Base-by-base conservation (phyloP, 768 basidiomycete genomes). In the Baorangia bicolor region DNA sequence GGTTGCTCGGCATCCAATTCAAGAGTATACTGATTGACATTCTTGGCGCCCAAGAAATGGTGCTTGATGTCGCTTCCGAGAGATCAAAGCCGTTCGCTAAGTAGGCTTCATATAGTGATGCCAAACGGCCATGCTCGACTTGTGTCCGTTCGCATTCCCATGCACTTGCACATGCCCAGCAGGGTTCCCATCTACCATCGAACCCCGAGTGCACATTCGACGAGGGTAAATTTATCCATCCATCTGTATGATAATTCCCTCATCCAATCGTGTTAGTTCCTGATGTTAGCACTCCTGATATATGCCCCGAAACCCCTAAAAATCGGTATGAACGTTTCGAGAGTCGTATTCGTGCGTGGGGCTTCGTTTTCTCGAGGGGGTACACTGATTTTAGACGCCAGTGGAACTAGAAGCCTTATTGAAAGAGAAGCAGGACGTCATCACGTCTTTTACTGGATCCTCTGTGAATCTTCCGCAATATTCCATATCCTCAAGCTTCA, bases 141-240 rank as follows among this genome's bases (percentile, higher is more conserved):
- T 90, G 89, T 65, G 75, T 85, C 55, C 82, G 88, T 31, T 90
- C 88, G 21, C 87, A 89, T 75, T 78, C 85, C 2, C 86, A 90
- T 72, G 82, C 86, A 10, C 65, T 81, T 49, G 77, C 80, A 13
- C 87, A 87, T 71, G 81, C 86, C 13, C 76, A 81, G 2, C 77
- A 85, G 28, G 85, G 84, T 38, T 74, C 75, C 2, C 72, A 73
- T 43, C 62, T 86, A 42, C 83, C 87, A 1, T 65, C 79, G 0
- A 74, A 73, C 43, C 87, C 85, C 13, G 84, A 87, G 51, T 91
- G 89, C 65, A 90, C 87, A n/a, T 90, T 82, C 58, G 88, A 90
- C 60, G 89, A 90, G 58, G 73, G 86, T 85, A 64, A 44, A 51
- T 41, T 49, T 49, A 42, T 58, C 28, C n/a, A 45, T 33, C 16